Conservation (phyloP, 352 stramenopile genomes). For the Pythium oligandrum region DNA sequence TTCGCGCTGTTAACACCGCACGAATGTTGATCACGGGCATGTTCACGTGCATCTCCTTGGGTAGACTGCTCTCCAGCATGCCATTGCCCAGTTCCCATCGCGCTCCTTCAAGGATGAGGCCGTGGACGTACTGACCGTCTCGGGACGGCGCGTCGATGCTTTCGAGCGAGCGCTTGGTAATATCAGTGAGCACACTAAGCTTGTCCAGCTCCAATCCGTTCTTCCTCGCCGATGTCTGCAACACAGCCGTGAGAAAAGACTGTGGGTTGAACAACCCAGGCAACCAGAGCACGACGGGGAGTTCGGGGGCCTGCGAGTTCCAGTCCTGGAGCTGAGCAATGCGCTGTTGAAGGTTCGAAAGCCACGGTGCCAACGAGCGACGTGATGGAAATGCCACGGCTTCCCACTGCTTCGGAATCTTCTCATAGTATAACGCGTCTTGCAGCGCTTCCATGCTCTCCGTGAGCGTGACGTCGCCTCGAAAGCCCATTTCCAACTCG, state of each 20-base stretch:
- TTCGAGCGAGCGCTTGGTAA: slow-evolving; percentile 86
- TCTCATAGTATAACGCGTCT: slow-evolving; percentile 70
- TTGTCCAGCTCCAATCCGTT: slow-evolving; percentile 83
- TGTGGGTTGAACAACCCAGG: slow-evolving; percentile 82
- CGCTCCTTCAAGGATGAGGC: slow-evolving; percentile 87
- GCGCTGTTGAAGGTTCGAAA: slow-evolving; percentile 81
- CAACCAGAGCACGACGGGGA: slow-evolving; percentile 82
- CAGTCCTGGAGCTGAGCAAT: slow-evolving; percentile 87
- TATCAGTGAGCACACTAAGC: slow-evolving; percentile 67
- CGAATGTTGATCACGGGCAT: slow-evolving; percentile 92
- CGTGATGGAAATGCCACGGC: slow-evolving; percentile 73
- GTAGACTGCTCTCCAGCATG: slow-evolving; percentile 72
- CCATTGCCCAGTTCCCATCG: slow-evolving; percentile 81
- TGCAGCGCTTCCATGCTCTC: slow-evolving; percentile 84
- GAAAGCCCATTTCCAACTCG: slow-evolving; percentile 85
- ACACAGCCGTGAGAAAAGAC: slow-evolving; percentile 79
- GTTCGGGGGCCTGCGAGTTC: slow-evolving; percentile 64
- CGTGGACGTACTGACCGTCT: slow-evolving; percentile 89
- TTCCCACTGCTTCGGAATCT: slow-evolving; percentile 71
- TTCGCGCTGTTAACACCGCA: slow-evolving; percentile 46
- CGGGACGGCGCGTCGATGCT: slow-evolving; percentile 75
- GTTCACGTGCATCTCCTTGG: slow-evolving; percentile 88
- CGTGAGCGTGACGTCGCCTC: slow-evolving; percentile 86
- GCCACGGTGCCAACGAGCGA: slow-evolving; percentile 73
- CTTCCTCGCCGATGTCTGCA: slow-evolving; percentile 72